A percentile compares a stretch with the other conserved stretches of the same genome.
Conservation (phyloP, 1,139 yeast genomes). For the Suhomyces choctaworum region DNA sequence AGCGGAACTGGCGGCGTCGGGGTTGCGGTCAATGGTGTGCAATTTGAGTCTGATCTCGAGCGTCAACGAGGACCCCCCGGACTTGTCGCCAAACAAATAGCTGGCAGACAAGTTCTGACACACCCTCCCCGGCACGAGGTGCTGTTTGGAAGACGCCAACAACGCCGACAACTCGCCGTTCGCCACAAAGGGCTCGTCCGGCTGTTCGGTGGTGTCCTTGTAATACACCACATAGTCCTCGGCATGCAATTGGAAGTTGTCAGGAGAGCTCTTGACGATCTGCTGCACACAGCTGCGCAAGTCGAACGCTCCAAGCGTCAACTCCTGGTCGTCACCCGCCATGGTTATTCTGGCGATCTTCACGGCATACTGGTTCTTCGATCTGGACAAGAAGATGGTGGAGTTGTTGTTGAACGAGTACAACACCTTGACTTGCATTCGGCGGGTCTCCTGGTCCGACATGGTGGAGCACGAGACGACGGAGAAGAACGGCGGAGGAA, state of each 20-base stretch:
- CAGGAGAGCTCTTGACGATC: constrained; percentile 56
- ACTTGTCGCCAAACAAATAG: constrained; percentile 46
- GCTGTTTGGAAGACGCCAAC: constrained; percentile 28
- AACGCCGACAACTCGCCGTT: constrained; percentile 61
- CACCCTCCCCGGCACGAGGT: constrained; percentile 65
- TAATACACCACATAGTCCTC: constrained; percentile 71
- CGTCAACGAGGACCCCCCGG: constrained; percentile 50
- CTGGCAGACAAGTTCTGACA: constrained; percentile 66
- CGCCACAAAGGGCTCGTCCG: constrained; percentile 76
- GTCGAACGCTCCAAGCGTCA: constrained; percentile 59
- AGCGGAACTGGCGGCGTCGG: constrained; percentile 18
- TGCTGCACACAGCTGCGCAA: constrained; percentile 53
- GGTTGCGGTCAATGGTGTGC: constrained; percentile 37
- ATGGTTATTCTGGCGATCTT: constrained; percentile 49
- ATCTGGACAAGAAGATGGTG: constrained; percentile 59
- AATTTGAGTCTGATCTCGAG: constrained; percentile 65
- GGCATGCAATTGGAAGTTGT: constrained; percentile 47
- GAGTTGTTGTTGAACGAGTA: constrained; percentile 61
- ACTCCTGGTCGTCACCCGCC: constrained; percentile 28
- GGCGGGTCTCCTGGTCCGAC: constrained; percentile 30
- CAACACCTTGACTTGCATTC: constrained; percentile 56
- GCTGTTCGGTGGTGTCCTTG: constrained; percentile 68
- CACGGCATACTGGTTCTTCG: constrained; percentile 44
- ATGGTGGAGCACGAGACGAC: constrained; percentile 7
- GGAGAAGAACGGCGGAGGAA: constrained; percentile 2